Conservation (phyloP, 2,329 filamentous ascomycete species). For the Phaeoacremonium minimum region DNA sequence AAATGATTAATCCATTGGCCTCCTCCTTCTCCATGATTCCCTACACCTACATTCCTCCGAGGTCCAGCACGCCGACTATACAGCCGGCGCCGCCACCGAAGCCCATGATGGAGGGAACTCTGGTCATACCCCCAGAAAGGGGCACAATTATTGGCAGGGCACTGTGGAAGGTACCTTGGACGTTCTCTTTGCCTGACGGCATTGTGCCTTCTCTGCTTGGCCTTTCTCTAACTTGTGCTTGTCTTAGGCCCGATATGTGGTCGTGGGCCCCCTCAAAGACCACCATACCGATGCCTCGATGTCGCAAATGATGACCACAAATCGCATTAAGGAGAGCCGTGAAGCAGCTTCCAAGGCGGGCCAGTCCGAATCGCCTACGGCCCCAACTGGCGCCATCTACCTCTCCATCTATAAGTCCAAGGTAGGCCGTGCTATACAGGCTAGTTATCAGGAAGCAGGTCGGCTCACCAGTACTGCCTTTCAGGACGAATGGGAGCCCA, state of each 20-base stretch:
- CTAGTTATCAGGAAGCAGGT: neutral
- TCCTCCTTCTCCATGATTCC: neutral
- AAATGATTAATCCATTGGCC: neutral
- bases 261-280: slow-evolving; percentile 42
- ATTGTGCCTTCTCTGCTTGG: too few relatives aligned
- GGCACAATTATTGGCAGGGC: slow-evolving; percentile 46
- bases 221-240: neutral
- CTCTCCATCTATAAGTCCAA: slow-evolving; percentile 54
- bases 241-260: slow-evolving; percentile 53
- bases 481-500: slow-evolving; percentile 49
- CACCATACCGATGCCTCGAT: slow-evolving; percentile 17
- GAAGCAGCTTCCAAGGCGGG: slow-evolving; percentile 27
- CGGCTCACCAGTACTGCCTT: slow-evolving; percentile 11
- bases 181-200: slow-evolving; percentile 5
- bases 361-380: slow-evolving; percentile 13
- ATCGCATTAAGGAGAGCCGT: slow-evolving; percentile 30
- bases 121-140: slow-evolving; percentile 46
- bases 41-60: neutral
- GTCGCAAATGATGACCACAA: slow-evolving; percentile 33
- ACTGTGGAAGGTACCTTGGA: slow-evolving; percentile 40
- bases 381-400: slow-evolving; percentile 33
- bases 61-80: too few relatives aligned
- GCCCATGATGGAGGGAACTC: slow-evolving; percentile 43
- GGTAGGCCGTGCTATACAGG: slow-evolving; percentile 29
- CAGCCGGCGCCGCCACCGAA: too few relatives aligned